These are phyloP conservation scores for Saturnispora serradocipensis DNA, from an alignment of 805 yeast genomes.

Conservation along the genomic window DNA sequence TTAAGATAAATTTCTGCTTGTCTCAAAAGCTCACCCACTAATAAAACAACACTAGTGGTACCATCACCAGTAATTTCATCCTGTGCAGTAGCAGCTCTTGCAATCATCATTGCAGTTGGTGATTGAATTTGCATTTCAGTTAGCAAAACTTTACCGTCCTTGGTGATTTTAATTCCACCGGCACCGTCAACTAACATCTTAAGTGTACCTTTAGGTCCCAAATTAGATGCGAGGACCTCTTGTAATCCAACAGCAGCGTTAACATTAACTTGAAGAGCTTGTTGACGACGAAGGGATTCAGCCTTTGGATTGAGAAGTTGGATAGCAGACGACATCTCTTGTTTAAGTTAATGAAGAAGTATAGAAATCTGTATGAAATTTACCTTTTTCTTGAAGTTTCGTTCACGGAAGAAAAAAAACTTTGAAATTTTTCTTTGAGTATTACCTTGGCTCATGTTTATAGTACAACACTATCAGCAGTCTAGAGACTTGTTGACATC, in stretches of 20 bases:
- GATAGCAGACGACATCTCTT: slow-evolving; percentile 43
- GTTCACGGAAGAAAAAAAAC: background rate
- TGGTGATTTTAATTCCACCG: slow-evolving; percentile 89
- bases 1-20: slow-evolving; percentile 87
- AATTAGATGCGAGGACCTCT: slow-evolving; percentile 79
- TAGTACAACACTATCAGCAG: background rate
- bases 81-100: slow-evolving; percentile 97
- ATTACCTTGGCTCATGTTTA: background rate
- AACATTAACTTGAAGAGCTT: slow-evolving; percentile 91
- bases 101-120: slow-evolving; percentile 84
- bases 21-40: slow-evolving; percentile 89
- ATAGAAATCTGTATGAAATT: background rate
- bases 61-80: slow-evolving; percentile 99
- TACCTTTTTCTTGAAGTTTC: background rate
- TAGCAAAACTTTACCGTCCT: slow-evolving; percentile 90
- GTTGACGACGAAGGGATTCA: slow-evolving; percentile 90
- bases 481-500: background rate
- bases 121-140: slow-evolving; percentile 95
- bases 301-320: slow-evolving; percentile 96
- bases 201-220: slow-evolving; percentile 95
- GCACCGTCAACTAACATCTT: slow-evolving; percentile 97
- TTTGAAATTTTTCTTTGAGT: background rate
- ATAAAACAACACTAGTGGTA: slow-evolving; percentile 87
- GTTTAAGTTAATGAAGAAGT: background rate
- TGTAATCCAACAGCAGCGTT: slow-evolving; percentile 96